These are phyloP conservation scores for Boletus bicolor DNA, from an alignment of 768 basidiomycete genomes.

Conservation along the genomic window DNA sequence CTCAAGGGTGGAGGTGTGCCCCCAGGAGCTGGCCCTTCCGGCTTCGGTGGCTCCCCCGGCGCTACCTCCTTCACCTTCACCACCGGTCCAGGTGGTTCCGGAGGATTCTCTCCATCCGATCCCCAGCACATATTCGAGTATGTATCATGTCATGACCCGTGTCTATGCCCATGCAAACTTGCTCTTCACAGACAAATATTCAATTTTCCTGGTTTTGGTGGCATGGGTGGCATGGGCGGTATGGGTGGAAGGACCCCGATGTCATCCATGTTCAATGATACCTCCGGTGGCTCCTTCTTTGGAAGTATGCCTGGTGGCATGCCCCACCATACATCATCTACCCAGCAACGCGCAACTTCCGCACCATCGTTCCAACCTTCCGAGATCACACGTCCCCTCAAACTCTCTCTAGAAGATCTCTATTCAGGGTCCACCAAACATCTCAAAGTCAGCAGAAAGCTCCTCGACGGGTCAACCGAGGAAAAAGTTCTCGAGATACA, in stretches of 20 bases:
- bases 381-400: slow-evolving; percentile 80
- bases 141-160: slow-evolving; percentile 31
- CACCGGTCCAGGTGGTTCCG: slow-evolving; percentile 37
- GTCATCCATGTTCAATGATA: slow-evolving; percentile 36
- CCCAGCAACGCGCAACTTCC: slow-evolving; percentile 28
- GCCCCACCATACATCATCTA: slow-evolving; percentile 43
- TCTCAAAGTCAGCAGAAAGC: slow-evolving; percentile 77
- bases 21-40: slow-evolving; percentile 46
- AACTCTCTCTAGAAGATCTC: slow-evolving; percentile 82
- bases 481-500: slow-evolving; percentile 83
- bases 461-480: slow-evolving; percentile 71
- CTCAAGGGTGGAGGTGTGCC: slow-evolving; percentile 69
- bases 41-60: slow-evolving; percentile 47
- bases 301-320: slow-evolving; percentile 54
- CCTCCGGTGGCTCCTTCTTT: slow-evolving; percentile 38
- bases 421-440: slow-evolving; percentile 83
- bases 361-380: slow-evolving; percentile 36
- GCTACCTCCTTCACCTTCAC: slow-evolving; percentile 57
- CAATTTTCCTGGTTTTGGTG: slow-evolving; percentile 33
- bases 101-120: slow-evolving; percentile 74
- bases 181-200: slow-evolving; percentile 53
- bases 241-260: slow-evolving; percentile 38
- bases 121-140: slow-evolving; percentile 88
- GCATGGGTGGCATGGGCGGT: slow-evolving; percentile 37
- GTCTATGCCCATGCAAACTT: slow-evolving; percentile 3